A percentile compares a stretch with the other conserved stretches of the same genome.
Conservation (phyloP, 2,329 filamentous ascomycete genomes). For the Talaromyces sp. region DNA sequence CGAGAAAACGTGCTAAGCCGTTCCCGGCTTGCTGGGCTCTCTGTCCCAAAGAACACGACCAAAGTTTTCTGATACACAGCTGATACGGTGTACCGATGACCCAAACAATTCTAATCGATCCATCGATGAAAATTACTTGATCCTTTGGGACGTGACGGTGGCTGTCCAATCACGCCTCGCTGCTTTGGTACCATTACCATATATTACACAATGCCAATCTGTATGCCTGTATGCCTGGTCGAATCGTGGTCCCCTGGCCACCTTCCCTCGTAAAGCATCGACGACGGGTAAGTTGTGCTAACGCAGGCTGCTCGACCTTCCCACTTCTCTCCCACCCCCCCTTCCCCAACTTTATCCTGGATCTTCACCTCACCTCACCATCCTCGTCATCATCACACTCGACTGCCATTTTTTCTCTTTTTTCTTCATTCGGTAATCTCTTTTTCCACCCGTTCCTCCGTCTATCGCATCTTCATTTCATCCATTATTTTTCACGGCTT, state of each 20-base stretch:
- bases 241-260: constrained; percentile 19
- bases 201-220: too few relatives aligned
- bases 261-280: constrained; percentile 3
- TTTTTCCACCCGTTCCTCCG: not conserved
- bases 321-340: constrained; percentile 14
- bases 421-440: not conserved
- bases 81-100: not conserved
- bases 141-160: not conserved
- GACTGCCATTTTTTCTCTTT: constrained; percentile 1
- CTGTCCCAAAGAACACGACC: not conserved
- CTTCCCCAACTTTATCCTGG: constrained; percentile 24
- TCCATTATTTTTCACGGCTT: not conserved
- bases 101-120: not conserved
- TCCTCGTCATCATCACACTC: constrained; percentile 16
- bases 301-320: constrained; percentile 12
- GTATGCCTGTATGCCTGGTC: not conserved
- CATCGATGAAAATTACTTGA: not conserved
- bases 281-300: not conserved
- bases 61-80: not conserved
- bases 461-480: not conserved
- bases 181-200: not conserved
- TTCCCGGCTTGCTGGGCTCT: constrained; percentile 15
- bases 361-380: constrained; percentile 20
- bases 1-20: constrained; percentile 11
- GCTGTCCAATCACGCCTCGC: not conserved